phyloP scores from a whole-genome alignment of 2,329 filamentous ascomycete species.

The Talaromyces funiculosus region DNA sequence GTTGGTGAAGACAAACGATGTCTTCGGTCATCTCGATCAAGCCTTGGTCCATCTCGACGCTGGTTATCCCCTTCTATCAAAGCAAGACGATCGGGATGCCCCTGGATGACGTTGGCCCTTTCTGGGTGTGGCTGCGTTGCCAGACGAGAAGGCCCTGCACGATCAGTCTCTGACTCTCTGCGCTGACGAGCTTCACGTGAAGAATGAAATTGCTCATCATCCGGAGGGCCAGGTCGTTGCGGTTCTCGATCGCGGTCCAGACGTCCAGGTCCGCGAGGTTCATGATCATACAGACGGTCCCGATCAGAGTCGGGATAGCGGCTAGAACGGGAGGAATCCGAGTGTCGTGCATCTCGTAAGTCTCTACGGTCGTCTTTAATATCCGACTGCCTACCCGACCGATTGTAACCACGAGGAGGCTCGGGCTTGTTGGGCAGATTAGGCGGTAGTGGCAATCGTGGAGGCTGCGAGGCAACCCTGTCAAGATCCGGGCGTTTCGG shows the following conservation, averaged over 20 bases:
- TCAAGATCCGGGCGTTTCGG: slow-evolving; percentile 37
- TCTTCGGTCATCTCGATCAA: slow-evolving; percentile 32
- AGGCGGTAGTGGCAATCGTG: slow-evolving; percentile 28
- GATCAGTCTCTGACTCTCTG: slow-evolving; percentile 35
- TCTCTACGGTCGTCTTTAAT: slow-evolving; percentile 35
- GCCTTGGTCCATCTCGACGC: slow-evolving; percentile 29
- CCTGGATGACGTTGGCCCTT: slow-evolving; percentile 31
- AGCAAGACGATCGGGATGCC: slow-evolving; percentile 24
- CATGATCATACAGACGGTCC: slow-evolving; percentile 33
- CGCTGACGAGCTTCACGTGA: slow-evolving; percentile 24
- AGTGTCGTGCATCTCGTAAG: slow-evolving; percentile 26
- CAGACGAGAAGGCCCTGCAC: slow-evolving; percentile 26
- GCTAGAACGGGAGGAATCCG: slow-evolving; percentile 31
- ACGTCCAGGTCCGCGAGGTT: slow-evolving; percentile 33
- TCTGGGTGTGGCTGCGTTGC: slow-evolving; percentile 27
- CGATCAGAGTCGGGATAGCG: slow-evolving; percentile 35
- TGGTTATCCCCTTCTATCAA: slow-evolving; percentile 21
- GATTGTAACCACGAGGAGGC: slow-evolving; percentile 27
- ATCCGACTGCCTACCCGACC: slow-evolving; percentile 34
- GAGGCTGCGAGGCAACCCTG: slow-evolving; percentile 22
- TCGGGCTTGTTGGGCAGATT: slow-evolving; percentile 34
- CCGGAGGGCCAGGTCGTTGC: slow-evolving; percentile 23
- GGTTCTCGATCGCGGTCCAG: slow-evolving; percentile 25
- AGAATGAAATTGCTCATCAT: slow-evolving; percentile 37
- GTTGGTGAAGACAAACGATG: slow-evolving; percentile 18